A percentile compares a stretch with the other conserved stretches of the same genome.
Evolutionary conservation across 352 stramenopile species (phyloP).

Genomic region (Globisporangium uncinulatum): DNA sequence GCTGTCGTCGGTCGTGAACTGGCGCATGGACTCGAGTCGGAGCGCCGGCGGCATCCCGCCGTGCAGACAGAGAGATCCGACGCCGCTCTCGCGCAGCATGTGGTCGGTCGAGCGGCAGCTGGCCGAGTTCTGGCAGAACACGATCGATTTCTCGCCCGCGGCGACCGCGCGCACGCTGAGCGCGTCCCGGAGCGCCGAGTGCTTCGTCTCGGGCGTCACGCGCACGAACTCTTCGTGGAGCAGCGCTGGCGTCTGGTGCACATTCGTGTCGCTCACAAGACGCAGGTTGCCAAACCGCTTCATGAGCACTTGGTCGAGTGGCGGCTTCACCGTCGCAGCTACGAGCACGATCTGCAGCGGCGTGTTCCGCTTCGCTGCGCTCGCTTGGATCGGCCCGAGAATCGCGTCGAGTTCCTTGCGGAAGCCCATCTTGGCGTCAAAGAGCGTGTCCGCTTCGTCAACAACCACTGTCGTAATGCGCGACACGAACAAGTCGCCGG

Average conservation of each 20-base stretch:
- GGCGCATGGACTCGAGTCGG: slow-evolving; percentile 52
- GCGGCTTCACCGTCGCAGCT: slow-evolving; percentile 61
- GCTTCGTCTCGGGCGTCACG: slow-evolving; percentile 53
- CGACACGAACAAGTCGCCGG: slow-evolving; percentile 75
- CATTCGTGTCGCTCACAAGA: slow-evolving; percentile 55
- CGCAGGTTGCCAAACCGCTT: slow-evolving; percentile 61
- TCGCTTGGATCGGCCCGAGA: slow-evolving; percentile 54
- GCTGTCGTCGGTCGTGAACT: slow-evolving; percentile 34
- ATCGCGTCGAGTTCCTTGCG: slow-evolving; percentile 66
- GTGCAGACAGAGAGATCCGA: slow-evolving; percentile 61
- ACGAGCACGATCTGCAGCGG: slow-evolving; percentile 67
- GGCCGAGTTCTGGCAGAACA: slow-evolving; percentile 74
- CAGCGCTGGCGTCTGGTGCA: slow-evolving; percentile 59
- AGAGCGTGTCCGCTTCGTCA: slow-evolving; percentile 76
- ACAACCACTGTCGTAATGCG: slow-evolving; percentile 58
- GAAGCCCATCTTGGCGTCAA: slow-evolving; percentile 84
- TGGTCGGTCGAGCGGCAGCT: slow-evolving; percentile 77
- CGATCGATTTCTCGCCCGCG: slow-evolving; percentile 43
- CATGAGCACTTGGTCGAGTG: slow-evolving; percentile 66
- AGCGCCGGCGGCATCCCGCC: slow-evolving; percentile 59
- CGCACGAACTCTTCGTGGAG: slow-evolving; percentile 69
- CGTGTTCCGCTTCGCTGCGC: slow-evolving; percentile 45
- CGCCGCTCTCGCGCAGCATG: slow-evolving; percentile 76
- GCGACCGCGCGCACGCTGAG: slow-evolving; percentile 35
- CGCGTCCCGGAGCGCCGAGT: slow-evolving; percentile 57